These are phyloP conservation scores for Diaporthe citrichinensis DNA, from an alignment of 2,329 filamentous ascomycete species.

Conservation along the genomic window DNA sequence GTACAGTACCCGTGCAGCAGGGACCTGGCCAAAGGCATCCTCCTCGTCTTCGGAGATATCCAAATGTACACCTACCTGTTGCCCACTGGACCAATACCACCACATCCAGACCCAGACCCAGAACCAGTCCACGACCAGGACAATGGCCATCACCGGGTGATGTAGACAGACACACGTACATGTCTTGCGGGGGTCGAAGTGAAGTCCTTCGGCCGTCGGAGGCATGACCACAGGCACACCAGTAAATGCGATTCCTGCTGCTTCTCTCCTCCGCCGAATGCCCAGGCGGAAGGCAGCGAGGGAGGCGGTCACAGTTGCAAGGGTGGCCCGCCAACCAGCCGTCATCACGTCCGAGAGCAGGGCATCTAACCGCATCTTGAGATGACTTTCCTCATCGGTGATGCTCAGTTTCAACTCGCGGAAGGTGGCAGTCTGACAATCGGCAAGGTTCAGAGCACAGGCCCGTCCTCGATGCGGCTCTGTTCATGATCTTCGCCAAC, in stretches of 20 bases:
- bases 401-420: slow-evolving; percentile 37
- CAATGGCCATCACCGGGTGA: background rate
- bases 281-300: slow-evolving; percentile 1
- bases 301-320: slow-evolving; percentile 26
- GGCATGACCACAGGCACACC: background rate
- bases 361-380: slow-evolving; percentile 26
- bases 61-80: background rate
- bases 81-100: background rate
- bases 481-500: slow-evolving; percentile 37
- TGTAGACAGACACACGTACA: background rate
- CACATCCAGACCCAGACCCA: too few species aligned
- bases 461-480: slow-evolving; percentile 39
- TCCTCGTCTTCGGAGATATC: background rate
- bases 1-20: background rate
- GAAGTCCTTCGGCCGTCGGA: background rate
- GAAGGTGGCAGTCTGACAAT: slow-evolving; percentile 24
- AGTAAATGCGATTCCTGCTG: background rate
- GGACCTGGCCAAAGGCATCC: background rate
- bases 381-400: slow-evolving; percentile 33
- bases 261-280: background rate
- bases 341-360: slow-evolving; percentile 39
- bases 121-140: background rate
- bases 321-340: slow-evolving; percentile 21
- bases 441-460: slow-evolving; percentile 32
- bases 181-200: background rate